These are phyloP conservation scores for Naumovozyma castellii DNA, from an alignment of 805 yeast species.

Conservation along the genomic window DNA sequence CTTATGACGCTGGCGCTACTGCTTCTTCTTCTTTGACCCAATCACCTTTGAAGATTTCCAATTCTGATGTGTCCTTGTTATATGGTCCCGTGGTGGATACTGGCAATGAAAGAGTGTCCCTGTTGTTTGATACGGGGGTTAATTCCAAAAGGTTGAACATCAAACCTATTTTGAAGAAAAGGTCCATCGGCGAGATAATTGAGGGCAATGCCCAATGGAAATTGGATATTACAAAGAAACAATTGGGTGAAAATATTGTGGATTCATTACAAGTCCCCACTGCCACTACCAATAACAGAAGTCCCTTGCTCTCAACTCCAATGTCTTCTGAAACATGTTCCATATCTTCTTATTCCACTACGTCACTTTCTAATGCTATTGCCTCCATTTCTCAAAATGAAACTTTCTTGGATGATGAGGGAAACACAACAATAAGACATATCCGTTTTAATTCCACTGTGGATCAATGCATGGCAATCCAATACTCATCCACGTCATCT, in stretches of 20 bases:
- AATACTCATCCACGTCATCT: slow-evolving; percentile 1
- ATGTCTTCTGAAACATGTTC: not conserved
- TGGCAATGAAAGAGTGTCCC: not conserved
- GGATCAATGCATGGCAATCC: slow-evolving; percentile 5
- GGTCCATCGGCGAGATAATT: slow-evolving; percentile 64
- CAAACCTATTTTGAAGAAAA: slow-evolving; percentile 71
- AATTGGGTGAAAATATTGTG: too few species aligned
- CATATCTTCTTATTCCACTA: not conserved
- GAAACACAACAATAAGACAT: not conserved
- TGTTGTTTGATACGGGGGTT: not conserved
- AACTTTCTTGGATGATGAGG: not conserved
- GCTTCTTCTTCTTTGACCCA: not conserved
- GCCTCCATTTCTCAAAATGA: not conserved
- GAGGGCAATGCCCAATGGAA: slow-evolving; percentile 22
- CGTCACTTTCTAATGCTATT: not conserved
- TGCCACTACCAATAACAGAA: not conserved
- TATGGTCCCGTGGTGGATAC: not conserved
- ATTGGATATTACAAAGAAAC: slow-evolving; percentile 4
- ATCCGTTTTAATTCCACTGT: slow-evolving; percentile 7
- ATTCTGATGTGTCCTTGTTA: not conserved
- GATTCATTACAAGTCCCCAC: not conserved
- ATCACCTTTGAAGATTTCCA: not conserved
- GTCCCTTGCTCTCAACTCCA: not conserved
- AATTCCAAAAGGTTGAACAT: too few species aligned
- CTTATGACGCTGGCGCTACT: not conserved